Percentiles rank a stretch among this genome's conserved stretches.
Evolutionary conservation across 192 early-diverging fungal genomes (phyloP).

Genomic region (Paraglomus occultum): DNA sequence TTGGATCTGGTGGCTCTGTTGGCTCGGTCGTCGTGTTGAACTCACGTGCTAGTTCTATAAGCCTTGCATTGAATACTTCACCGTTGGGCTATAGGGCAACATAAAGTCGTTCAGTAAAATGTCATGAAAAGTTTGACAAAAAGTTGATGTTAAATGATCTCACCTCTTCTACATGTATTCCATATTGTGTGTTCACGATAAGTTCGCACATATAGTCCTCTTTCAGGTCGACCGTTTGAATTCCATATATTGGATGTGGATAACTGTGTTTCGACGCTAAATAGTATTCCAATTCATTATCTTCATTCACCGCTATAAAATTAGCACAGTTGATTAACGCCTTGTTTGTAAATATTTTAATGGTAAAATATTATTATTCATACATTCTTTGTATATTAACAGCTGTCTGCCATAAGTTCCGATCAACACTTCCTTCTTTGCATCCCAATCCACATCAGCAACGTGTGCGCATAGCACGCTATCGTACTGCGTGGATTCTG

Average conservation of each 20-base stretch:
- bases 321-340: not conserved
- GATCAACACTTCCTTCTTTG: constrained; percentile 50
- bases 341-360: not conserved
- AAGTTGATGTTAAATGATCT: not conserved
- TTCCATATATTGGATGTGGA: constrained; percentile 54
- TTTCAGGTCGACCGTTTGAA: constrained; percentile 50
- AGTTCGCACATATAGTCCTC: constrained; percentile 55
- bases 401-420: constrained; percentile 61
- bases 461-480: constrained; percentile 55
- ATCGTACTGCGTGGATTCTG: constrained; percentile 52
- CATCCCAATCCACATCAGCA: constrained; percentile 63
- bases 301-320: constrained; percentile 23
- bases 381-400: constrained; percentile 54
- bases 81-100: no score
- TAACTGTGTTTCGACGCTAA: constrained; percentile 53
- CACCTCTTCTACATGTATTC: constrained; percentile 35
- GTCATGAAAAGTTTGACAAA: no score
- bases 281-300: constrained; percentile 30
- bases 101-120: no score
- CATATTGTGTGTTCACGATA: constrained; percentile 51
- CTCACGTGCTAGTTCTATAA: no score
- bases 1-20: no score
- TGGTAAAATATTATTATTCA: not conserved
- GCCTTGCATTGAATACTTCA: no score
- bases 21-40: no score